Conservation (phyloP, 1,139 yeast species). For the Debaryomycetaceae sp. region DNA sequence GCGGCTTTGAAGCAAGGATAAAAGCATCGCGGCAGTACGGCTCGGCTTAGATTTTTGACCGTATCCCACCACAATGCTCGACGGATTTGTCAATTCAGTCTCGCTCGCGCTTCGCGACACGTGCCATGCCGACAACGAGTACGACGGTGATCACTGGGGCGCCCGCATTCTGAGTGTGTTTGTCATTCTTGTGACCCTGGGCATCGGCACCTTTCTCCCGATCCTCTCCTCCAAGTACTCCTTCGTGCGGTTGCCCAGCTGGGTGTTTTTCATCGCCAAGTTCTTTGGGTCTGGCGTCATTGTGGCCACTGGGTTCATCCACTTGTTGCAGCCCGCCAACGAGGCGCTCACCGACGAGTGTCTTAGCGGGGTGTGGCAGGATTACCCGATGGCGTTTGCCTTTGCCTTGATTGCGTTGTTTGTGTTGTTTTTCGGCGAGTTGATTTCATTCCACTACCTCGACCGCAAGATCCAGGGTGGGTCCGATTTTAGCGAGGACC, state of each 20-base stretch:
- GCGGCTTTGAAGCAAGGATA: too few relatives aligned
- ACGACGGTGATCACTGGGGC: slow-evolving; percentile 40
- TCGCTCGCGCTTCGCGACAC: slow-evolving; percentile 19
- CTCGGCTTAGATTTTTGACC: too few relatives aligned
- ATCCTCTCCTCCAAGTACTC: slow-evolving; percentile 52
- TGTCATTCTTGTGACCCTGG: slow-evolving; percentile 57
- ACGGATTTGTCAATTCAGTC: not conserved
- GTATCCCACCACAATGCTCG: too few relatives aligned
- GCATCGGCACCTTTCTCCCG: slow-evolving; percentile 59
- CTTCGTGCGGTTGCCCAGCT: slow-evolving; percentile 48
- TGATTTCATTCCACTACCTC: slow-evolving; percentile 49
- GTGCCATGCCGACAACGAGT: slow-evolving; percentile 35
- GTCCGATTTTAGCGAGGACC: slow-evolving; percentile 13
- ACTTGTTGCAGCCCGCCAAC: slow-evolving; percentile 74
- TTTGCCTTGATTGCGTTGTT: slow-evolving; percentile 55
- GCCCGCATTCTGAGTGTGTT: slow-evolving; percentile 73
- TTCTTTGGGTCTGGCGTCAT: slow-evolving; percentile 93
- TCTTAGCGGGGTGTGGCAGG: slow-evolving; percentile 50
- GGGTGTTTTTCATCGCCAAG: slow-evolving; percentile 69
- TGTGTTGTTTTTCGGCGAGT: slow-evolving; percentile 50
- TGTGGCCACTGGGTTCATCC: slow-evolving; percentile 84
- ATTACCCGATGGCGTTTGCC: slow-evolving; percentile 62
- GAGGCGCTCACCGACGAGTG: slow-evolving; percentile 49
- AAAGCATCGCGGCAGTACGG: too few relatives aligned
- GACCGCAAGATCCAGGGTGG: slow-evolving; percentile 29